These are phyloP conservation scores for Colletotrichum lindemuthianum DNA, from an alignment of 2,329 filamentous ascomycete genomes.

Conservation along the genomic window DNA sequence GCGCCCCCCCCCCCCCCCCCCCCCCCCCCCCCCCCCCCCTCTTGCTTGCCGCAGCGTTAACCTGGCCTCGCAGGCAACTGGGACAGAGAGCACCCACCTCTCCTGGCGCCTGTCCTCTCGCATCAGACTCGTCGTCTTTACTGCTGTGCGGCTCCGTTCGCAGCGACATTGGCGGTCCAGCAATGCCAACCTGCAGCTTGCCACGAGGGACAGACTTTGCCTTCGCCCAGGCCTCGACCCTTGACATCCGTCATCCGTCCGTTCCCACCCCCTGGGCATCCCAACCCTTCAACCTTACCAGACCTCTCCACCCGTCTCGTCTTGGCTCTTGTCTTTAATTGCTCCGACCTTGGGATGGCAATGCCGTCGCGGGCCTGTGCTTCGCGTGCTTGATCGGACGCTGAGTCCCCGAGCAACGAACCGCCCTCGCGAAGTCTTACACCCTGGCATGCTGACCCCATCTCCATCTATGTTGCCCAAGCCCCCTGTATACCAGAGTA, in stretches of 20 bases:
- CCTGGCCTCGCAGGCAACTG: constrained; percentile 13
- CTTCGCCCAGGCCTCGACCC: constrained; percentile 30
- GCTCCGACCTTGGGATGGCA: constrained; percentile 39
- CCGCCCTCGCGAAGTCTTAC: constrained; percentile 11
- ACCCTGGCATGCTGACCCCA: constrained; percentile 4
- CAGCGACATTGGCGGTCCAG: constrained; percentile 11
- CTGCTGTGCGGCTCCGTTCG: constrained; percentile 20
- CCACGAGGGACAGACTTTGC: too few species aligned
- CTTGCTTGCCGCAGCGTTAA: neutral
- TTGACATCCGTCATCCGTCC: constrained; percentile 22
- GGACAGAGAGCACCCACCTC: neutral
- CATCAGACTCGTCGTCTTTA: constrained; percentile 1
- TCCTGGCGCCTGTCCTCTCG: neutral
- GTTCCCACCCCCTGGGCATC: constrained; percentile 24
- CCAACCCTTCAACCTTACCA: constrained; percentile 15
- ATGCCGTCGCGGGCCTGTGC: constrained; percentile 36
- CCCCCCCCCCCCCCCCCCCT: too few species aligned
- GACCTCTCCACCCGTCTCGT: constrained; percentile 33
- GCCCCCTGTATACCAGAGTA: constrained; percentile 5
- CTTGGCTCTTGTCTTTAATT: constrained; percentile 36
- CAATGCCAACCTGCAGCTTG: neutral
- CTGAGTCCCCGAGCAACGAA: constrained; percentile 32
- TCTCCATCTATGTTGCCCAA: constrained; percentile 15
- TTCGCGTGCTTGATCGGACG: constrained; percentile 37
- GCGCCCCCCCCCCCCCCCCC: too few species aligned